Percentiles rank a stretch among this genome's conserved stretches.
These are phyloP conservation scores for Lachancea cidri DNA, from an alignment of 805 yeast species.

Conservation along the genomic window DNA sequence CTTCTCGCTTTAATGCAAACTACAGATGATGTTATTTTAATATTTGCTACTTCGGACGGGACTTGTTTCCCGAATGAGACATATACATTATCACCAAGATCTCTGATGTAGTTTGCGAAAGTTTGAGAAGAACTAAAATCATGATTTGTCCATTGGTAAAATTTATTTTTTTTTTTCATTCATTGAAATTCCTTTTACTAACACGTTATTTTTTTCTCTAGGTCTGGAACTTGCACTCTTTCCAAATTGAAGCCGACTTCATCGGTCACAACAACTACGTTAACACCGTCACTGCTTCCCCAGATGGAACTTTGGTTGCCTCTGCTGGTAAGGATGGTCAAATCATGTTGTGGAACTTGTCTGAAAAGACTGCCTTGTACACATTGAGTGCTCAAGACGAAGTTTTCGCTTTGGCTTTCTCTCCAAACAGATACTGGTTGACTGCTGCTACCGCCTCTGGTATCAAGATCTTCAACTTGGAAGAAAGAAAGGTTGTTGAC, in stretches of 20 bases:
- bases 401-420: slow-evolving; percentile 97
- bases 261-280: slow-evolving; percentile 99
- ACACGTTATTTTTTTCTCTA: slow-evolving; percentile 34
- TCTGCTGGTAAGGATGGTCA: slow-evolving; percentile 99
- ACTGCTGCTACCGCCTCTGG: slow-evolving; percentile 99
- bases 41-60: slow-evolving; percentile 99
- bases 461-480: slow-evolving; percentile 96
- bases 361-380: slow-evolving; percentile 81
- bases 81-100: slow-evolving; percentile 91
- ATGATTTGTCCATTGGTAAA: no score
- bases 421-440: slow-evolving; percentile 99
- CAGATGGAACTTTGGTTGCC: slow-evolving; percentile 99
- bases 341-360: slow-evolving; percentile 97
- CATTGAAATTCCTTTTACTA: no score
- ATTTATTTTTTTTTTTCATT: no score
- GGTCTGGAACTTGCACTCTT: slow-evolving; percentile 79
- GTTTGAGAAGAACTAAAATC: background rate
- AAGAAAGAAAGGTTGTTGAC: slow-evolving; percentile 89
- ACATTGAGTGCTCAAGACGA: slow-evolving; percentile 93
- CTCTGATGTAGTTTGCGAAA: slow-evolving; percentile 63
- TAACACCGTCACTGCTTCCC: slow-evolving; percentile 93
- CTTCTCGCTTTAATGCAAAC: background rate
- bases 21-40: slow-evolving; percentile 63
- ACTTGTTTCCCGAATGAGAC: slow-evolving; percentile 83
- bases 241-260: slow-evolving; percentile 89